These are phyloP conservation scores for Claviceps maximensis DNA, from an alignment of 2,329 filamentous ascomycete species.

Conservation along the genomic window DNA sequence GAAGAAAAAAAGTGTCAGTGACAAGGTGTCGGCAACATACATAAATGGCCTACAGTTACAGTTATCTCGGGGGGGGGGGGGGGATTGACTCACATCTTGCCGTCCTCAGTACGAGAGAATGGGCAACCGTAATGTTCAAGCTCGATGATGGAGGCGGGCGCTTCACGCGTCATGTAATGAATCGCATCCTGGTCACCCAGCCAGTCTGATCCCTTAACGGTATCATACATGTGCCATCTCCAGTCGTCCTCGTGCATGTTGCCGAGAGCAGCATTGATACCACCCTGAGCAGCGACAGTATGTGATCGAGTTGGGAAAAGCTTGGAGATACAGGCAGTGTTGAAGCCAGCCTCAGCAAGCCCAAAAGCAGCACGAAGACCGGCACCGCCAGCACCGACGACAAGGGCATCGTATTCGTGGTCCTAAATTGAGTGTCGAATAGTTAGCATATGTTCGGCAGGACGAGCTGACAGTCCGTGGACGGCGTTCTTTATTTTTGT, in stretches of 20 bases:
- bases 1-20: neutral
- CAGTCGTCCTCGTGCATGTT: constrained; percentile 99
- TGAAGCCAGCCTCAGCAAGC: constrained; percentile 78
- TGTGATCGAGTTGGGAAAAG: constrained; percentile 77
- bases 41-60: neutral
- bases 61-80: too few relatives aligned
- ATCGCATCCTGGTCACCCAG: constrained; percentile 95
- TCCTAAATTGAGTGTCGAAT: constrained; percentile 40
- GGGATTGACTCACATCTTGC: constrained; percentile 58
- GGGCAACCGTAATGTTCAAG: constrained; percentile 96
- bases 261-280: constrained; percentile 77
- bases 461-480: neutral
- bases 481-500: neutral
- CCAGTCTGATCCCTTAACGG: constrained; percentile 96
- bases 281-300: constrained; percentile 70
- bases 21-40: neutral
- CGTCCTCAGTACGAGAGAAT: constrained; percentile 91
- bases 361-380: constrained; percentile 75
- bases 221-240: constrained; percentile 99
- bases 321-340: constrained; percentile 79
- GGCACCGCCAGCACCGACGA: constrained; percentile 73
- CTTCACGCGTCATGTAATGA: constrained; percentile 96
- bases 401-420: constrained; percentile 96
- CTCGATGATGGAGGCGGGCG: constrained; percentile 81
- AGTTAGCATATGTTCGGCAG: neutral